Conservation (phyloP, 768 basidiomycete genomes). For the Filobasidium wieringae region DNA sequence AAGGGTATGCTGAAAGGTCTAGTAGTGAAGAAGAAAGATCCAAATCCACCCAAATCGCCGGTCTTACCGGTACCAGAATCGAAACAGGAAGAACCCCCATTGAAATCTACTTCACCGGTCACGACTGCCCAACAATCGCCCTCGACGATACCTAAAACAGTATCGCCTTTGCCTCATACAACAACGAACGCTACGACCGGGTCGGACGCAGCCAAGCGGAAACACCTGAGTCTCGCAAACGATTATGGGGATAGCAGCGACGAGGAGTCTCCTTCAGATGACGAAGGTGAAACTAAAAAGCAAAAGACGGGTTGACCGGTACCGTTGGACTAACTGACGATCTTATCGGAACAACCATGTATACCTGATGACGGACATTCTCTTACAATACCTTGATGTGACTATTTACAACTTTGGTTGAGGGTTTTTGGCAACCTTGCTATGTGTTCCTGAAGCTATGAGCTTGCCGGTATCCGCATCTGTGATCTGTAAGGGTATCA, state of each 20-base stretch:
- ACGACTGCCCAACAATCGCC: neutral
- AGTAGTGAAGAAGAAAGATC: constrained; percentile 35
- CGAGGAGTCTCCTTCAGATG: neutral
- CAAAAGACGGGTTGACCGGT: neutral
- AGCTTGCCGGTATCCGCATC: constrained; percentile 6
- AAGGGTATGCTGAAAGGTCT: constrained; percentile 35
- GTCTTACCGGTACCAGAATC: neutral
- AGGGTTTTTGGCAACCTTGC: constrained; percentile 10
- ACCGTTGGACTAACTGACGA: neutral
- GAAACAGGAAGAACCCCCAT: neutral
- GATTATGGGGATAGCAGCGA: neutral
- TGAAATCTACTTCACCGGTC: neutral
- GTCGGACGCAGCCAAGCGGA: neutral
- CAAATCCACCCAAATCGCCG: constrained; percentile 12
- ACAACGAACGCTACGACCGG: neutral
- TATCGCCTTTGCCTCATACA: neutral
- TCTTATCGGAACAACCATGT: neutral
- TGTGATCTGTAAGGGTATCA: constrained; percentile 1
- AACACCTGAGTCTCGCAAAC: neutral
- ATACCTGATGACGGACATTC: neutral
- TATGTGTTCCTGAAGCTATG: constrained; percentile 13
- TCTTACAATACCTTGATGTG: no score
- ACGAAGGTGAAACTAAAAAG: neutral
- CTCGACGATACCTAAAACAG: no score
- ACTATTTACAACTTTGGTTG: no score